A percentile compares a stretch with the other conserved stretches of the same genome.
These are phyloP conservation scores for Asclepias syriaca DNA, from an alignment of 257 asterid genomes.

Conservation along the genomic window DNA sequence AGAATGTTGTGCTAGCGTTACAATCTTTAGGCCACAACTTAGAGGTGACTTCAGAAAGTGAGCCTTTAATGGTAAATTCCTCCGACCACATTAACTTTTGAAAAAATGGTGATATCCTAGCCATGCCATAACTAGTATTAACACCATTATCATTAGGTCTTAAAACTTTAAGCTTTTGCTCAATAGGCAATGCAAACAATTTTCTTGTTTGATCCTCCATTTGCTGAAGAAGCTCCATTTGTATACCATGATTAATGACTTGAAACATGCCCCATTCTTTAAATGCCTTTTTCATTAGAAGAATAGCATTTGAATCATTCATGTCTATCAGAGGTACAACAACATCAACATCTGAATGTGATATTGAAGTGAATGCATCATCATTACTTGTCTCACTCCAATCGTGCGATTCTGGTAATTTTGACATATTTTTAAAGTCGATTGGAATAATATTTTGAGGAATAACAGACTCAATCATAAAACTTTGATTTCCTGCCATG, in stretches of 20 bases:
- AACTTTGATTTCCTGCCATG: neutral
- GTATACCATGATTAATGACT: conserved; percentile 14
- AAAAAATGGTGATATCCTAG: too few species aligned
- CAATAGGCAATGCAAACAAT: too few species aligned
- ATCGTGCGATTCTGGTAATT: conserved; percentile 6
- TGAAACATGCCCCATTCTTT: conserved; percentile 17
- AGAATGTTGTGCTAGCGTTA: too few species aligned
- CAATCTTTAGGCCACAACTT: too few species aligned
- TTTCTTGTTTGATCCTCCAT: too few species aligned
- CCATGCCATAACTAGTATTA: too few species aligned
- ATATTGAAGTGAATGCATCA: neutral
- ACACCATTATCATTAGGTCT: too few species aligned
- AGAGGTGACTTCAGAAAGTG: too few species aligned
- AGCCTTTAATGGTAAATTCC: too few species aligned
- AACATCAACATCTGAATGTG: neutral
- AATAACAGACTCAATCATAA: neutral
- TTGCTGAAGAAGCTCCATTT: too few species aligned
- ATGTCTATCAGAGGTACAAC: conserved; percentile 11
- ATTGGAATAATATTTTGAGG: neutral
- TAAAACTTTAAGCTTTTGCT: too few species aligned
- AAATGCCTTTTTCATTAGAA: conserved; percentile 1
- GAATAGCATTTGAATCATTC: neutral
- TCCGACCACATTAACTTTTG: too few species aligned
- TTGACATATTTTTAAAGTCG: neutral
- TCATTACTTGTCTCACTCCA: neutral